Evolutionary conservation across 106 monocot species (phyloP), one percentile per base, ranked within the genome.

Genomic region (Apostasia shenzhenica): DNA sequence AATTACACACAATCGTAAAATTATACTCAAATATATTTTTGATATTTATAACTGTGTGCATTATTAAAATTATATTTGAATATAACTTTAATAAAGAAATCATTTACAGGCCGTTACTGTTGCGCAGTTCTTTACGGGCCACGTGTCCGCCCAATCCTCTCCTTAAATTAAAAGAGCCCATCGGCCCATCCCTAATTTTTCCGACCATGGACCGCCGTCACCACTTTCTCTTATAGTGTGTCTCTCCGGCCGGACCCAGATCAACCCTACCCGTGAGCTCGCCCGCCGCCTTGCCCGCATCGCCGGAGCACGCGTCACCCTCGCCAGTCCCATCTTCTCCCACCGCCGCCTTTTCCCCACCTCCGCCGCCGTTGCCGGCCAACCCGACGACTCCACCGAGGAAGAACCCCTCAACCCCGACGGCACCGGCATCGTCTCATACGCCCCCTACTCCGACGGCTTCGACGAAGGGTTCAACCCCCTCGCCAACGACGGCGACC

Each of bases 371-470:
- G 55, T 14, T 1, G 55, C 55, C 55, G 55, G 55, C 3, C n/a
- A 55, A 14, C n/a, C n/a, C 55, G 55, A 55, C 14, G 55, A 55
- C 4, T 11, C 13, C 3, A 14, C 55, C 2, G 55, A 55, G 55
- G 55, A 55, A 4, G n/a, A 11, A 5, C 13, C 55, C 14, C 55
- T 55, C 55, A 55, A 55, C 14, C 55, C 14, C 13, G 13, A 55
- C 5, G 55, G 54, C 3, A 10, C 54, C 61, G 77, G 77, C 6
- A 69, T 71, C 14, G 11, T 93, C 42, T 75, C 77, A 45, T 84
- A 77, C 75, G 8, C 41, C 45, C 86, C 89, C 1, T 80, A 69
- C 70, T 81, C 86, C 69, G 89, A 89, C 61, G 89, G 93, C 51
- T 75, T 59, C 63, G 86, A 93, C 68, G 66, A 80, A 1, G 83